phyloP scores from a whole-genome alignment of 2,329 filamentous ascomycete genomes.

The Fusarium beomiforme region DNA sequence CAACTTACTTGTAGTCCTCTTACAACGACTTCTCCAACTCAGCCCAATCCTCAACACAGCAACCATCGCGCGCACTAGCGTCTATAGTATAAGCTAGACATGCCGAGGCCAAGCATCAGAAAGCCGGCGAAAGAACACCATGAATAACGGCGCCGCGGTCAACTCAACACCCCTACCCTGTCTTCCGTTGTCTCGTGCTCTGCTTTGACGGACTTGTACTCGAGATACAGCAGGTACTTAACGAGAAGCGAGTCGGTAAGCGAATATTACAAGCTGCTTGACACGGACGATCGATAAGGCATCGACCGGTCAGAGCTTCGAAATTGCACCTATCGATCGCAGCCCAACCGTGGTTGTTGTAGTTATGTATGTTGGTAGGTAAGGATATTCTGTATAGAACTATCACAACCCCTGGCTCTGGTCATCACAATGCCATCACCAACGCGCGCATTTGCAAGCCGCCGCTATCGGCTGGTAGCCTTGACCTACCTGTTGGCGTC shows the following conservation, averaged over 20 bases:
- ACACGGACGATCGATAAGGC: slow-evolving; percentile 25
- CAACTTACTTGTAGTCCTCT: neutral
- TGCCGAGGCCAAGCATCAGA: slow-evolving; percentile 37
- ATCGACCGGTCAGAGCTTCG: slow-evolving; percentile 25
- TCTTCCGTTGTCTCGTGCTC: slow-evolving; percentile 18
- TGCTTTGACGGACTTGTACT: neutral
- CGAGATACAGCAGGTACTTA: neutral
- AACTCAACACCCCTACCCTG: slow-evolving; percentile 5
- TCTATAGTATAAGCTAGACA: slow-evolving; percentile 29
- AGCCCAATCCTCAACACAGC: neutral
- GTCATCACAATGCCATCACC: slow-evolving; percentile 30
- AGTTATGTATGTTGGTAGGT: neutral
- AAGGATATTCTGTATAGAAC: neutral
- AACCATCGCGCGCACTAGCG: slow-evolving; percentile 13
- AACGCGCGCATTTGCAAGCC: slow-evolving; percentile 29
- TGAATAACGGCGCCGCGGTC: slow-evolving; percentile 30
- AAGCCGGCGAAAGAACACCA: slow-evolving; percentile 29
- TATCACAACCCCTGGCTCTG: slow-evolving; percentile 3
- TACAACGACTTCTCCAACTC: neutral
- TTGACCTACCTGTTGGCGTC: slow-evolving; percentile 24
- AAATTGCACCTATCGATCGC: slow-evolving; percentile 8
- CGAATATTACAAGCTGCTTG: slow-evolving; percentile 3
- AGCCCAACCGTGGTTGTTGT: slow-evolving; percentile 22
- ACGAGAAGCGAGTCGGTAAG: slow-evolving; percentile 9
- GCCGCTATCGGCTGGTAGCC: slow-evolving; percentile 33